A percentile compares a stretch with the other conserved stretches of the same genome.
phyloP scores from a whole-genome alignment of 2,329 filamentous ascomycete species.

The Fonsecaea erecta region DNA sequence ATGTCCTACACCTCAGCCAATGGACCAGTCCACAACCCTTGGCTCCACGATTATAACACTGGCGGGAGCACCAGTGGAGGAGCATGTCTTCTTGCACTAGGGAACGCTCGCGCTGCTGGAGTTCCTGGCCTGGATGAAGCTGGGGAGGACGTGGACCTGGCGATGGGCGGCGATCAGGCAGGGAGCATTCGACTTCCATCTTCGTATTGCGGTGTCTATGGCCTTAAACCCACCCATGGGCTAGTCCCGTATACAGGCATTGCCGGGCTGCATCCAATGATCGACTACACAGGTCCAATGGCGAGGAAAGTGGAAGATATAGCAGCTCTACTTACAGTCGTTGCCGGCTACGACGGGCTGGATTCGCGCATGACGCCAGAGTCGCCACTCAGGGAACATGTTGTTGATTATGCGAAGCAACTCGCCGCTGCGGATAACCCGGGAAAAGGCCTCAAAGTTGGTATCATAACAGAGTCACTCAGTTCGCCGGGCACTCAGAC shows the following conservation, averaged over 20 bases:
- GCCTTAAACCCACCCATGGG: slow-evolving; percentile 56
- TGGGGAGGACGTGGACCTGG: slow-evolving; percentile 43
- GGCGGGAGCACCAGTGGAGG: slow-evolving; percentile 48
- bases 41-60: slow-evolving; percentile 41
- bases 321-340: slow-evolving; percentile 50
- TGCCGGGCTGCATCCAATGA: slow-evolving; percentile 46
- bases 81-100: slow-evolving; percentile 41
- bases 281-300: slow-evolving; percentile 56
- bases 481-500: slow-evolving; percentile 45
- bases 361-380: slow-evolving; percentile 51
- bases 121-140: slow-evolving; percentile 33
- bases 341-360: slow-evolving; percentile 57
- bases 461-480: slow-evolving; percentile 54
- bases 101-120: slow-evolving; percentile 27
- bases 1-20: slow-evolving; percentile 46
- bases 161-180: slow-evolving; percentile 49
- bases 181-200: slow-evolving; percentile 48
- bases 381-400: slow-evolving; percentile 43
- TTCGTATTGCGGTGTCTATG: slow-evolving; percentile 50
- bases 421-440: slow-evolving; percentile 38
- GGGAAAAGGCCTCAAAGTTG: slow-evolving; percentile 51
- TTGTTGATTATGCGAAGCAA: slow-evolving; percentile 42
- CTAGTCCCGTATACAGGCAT: slow-evolving; percentile 58
- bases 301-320: slow-evolving; percentile 50
- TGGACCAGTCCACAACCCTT: slow-evolving; percentile 47